A percentile compares a stretch with the other conserved stretches of the same genome.
Conservation (phyloP, 1,284 basidiomycete species). For the Ceratobasidium sp. region DNA sequence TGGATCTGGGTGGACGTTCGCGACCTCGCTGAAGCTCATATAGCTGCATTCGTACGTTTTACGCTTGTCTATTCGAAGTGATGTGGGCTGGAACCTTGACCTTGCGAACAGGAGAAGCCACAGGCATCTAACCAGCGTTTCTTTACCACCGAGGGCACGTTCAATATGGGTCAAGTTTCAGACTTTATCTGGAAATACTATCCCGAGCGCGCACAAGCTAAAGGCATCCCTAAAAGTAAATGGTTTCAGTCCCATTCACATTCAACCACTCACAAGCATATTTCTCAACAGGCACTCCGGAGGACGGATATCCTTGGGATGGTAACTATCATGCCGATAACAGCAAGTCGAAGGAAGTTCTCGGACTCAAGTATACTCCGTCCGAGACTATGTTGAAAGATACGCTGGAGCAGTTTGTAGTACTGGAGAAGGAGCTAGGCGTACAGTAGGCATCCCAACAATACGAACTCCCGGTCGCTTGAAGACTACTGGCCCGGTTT, state of each 20-base stretch:
- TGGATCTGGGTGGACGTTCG: slow-evolving; percentile 35
- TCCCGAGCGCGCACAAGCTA: slow-evolving; percentile 42
- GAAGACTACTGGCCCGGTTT: no score
- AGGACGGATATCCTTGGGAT: slow-evolving; percentile 28
- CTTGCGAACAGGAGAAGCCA: neutral
- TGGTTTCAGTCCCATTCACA: no score
- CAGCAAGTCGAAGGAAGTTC: slow-evolving; percentile 39
- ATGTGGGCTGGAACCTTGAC: neutral
- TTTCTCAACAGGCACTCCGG: slow-evolving; percentile 29
- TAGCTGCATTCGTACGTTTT: slow-evolving; percentile 22
- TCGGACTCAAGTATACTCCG: slow-evolving; percentile 39
- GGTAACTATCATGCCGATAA: slow-evolving; percentile 40
- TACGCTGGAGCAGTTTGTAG: slow-evolving; percentile 39
- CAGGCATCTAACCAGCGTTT: slow-evolving; percentile 36
- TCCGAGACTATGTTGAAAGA: slow-evolving; percentile 44
- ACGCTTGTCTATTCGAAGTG: neutral
- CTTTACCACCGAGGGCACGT: slow-evolving; percentile 36
- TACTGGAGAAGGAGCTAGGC: slow-evolving; percentile 37
- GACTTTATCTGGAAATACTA: slow-evolving; percentile 44
- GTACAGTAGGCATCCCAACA: slow-evolving; percentile 7
- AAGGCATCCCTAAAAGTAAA: slow-evolving; percentile 38
- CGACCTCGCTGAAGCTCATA: slow-evolving; percentile 20
- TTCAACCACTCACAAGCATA: no score
- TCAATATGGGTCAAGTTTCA: slow-evolving; percentile 37
- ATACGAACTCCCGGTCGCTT: no score